A percentile compares a stretch with the other conserved stretches of the same genome.
phyloP scores from a whole-genome alignment of 2,329 filamentous ascomycete species.

The Aspergillus arachidicola region DNA sequence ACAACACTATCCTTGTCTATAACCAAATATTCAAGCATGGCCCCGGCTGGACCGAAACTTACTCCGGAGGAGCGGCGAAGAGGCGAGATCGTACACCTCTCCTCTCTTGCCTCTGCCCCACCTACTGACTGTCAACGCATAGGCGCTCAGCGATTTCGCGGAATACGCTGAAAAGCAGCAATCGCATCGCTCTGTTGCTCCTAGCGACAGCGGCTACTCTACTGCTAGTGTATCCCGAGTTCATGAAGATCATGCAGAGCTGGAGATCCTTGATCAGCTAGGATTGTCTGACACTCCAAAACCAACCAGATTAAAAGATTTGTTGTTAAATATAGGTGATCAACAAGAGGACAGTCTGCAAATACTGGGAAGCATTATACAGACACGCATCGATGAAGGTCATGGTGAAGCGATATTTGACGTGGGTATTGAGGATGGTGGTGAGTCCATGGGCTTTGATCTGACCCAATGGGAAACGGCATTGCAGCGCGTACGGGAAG shows the following conservation, averaged over 20 bases:
- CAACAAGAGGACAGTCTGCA: constrained; percentile 62
- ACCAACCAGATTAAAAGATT: constrained; percentile 68
- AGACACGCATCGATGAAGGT: constrained; percentile 74
- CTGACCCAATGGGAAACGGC: constrained; percentile 75
- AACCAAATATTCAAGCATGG: constrained; percentile 32
- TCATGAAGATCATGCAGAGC: constrained; percentile 76
- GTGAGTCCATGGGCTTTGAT: constrained; percentile 78
- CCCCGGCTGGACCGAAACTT: constrained; percentile 55
- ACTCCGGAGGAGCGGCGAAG: constrained; percentile 78
- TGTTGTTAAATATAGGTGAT: constrained; percentile 63
- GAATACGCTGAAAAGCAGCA: constrained; percentile 98
- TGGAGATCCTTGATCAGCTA: constrained; percentile 83
- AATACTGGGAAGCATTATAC: constrained; percentile 67
- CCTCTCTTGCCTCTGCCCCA: constrained; percentile 6
- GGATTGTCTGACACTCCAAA: constrained; percentile 71
- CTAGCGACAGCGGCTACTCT: constrained; percentile 46
- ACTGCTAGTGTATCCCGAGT: constrained; percentile 37
- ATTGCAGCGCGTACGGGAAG: constrained; percentile 64
- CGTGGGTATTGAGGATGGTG: constrained; percentile 85
- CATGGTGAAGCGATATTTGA: constrained; percentile 91
- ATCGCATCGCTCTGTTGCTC: constrained; percentile 49
- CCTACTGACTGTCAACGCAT: constrained; percentile 9
- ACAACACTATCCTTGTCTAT: background rate
- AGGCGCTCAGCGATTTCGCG: constrained; percentile 92
- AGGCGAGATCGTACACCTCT: constrained; percentile 72